Evolutionary conservation across 2,329 filamentous ascomycete genomes (phyloP).

Genomic region (Neopestalotiopsis rosae): DNA sequence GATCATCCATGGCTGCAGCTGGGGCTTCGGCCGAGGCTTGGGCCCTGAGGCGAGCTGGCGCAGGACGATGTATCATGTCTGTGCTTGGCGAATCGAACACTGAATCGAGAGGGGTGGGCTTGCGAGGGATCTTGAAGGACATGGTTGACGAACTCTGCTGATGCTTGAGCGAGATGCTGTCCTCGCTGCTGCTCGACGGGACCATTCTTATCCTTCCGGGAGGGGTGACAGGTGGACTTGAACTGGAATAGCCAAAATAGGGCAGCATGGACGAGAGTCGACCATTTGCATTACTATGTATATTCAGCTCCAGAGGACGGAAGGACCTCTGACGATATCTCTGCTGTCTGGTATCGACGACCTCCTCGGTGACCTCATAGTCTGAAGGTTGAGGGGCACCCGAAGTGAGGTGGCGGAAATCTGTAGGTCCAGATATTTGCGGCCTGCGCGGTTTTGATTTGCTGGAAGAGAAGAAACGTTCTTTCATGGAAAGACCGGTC

Average conservation of each 20-base stretch:
- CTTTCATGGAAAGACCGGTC: slow-evolving; percentile 52
- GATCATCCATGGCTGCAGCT: slow-evolving; percentile 50
- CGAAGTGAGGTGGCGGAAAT: slow-evolving; percentile 64
- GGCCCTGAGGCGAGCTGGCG: slow-evolving; percentile 50
- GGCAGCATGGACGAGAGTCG: slow-evolving; percentile 62
- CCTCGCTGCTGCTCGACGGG: slow-evolving; percentile 38
- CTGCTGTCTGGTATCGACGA: slow-evolving; percentile 27
- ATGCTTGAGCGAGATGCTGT: slow-evolving; percentile 41
- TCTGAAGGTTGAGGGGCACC: slow-evolving; percentile 35
- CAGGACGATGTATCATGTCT: slow-evolving; percentile 46
- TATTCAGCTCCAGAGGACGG: slow-evolving; percentile 62
- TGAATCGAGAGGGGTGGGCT: slow-evolving; percentile 42
- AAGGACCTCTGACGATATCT: slow-evolving; percentile 46
- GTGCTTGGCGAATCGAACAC: slow-evolving; percentile 37
- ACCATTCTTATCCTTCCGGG: slow-evolving; percentile 44
- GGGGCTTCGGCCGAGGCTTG: slow-evolving; percentile 42
- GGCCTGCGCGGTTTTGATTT: slow-evolving; percentile 51
- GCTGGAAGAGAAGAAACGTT: slow-evolving; percentile 48
- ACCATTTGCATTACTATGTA: slow-evolving; percentile 48
- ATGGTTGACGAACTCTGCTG: slow-evolving; percentile 55
- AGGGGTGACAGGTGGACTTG: slow-evolving; percentile 40
- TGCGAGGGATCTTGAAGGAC: slow-evolving; percentile 62
- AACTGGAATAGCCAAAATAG: slow-evolving; percentile 49
- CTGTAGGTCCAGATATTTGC: slow-evolving; percentile 62
- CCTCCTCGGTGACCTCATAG: slow-evolving; percentile 19